phyloP scores from a whole-genome alignment of 148 eudicot species.

The Camellia sinensis region DNA sequence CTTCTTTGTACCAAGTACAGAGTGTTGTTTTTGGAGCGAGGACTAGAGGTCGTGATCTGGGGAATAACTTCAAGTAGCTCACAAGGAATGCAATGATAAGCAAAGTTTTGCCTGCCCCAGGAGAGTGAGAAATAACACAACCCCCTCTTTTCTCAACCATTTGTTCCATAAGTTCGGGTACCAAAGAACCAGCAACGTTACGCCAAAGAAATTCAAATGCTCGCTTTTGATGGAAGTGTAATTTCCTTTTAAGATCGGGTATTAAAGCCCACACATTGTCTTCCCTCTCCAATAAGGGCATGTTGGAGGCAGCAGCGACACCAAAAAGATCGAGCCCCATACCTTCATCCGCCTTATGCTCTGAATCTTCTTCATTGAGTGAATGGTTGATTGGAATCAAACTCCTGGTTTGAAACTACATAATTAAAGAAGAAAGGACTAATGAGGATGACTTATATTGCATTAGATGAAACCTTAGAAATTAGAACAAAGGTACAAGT shows the following conservation, averaged over 20 bases:
- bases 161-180: constrained; percentile 71
- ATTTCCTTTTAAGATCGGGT: constrained; percentile 60
- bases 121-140: constrained; percentile 93
- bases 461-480: background rate
- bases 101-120: constrained; percentile 95
- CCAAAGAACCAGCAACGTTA: constrained; percentile 76
- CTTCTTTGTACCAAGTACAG: constrained; percentile 96
- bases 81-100: constrained; percentile 88
- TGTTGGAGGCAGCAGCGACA: constrained; percentile 49
- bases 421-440: background rate
- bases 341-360: constrained; percentile 46
- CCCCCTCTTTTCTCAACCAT: constrained; percentile 68
- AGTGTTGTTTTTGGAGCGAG: constrained; percentile 95
- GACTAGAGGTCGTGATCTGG: constrained; percentile 88
- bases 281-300: constrained; percentile 41
- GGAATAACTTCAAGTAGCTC: constrained; percentile 88
- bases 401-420: constrained; percentile 48
- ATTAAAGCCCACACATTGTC: constrained; percentile 86
- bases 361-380: constrained; percentile 44
- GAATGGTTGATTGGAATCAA: constrained; percentile 40
- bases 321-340: constrained; percentile 42
- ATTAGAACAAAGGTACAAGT: background rate
- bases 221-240: constrained; percentile 73
- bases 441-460: background rate
- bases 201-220: constrained; percentile 95